phyloP scores from a whole-genome alignment of 1,284 basidiomycete species.

The Tranzscheliella williamsii region DNA sequence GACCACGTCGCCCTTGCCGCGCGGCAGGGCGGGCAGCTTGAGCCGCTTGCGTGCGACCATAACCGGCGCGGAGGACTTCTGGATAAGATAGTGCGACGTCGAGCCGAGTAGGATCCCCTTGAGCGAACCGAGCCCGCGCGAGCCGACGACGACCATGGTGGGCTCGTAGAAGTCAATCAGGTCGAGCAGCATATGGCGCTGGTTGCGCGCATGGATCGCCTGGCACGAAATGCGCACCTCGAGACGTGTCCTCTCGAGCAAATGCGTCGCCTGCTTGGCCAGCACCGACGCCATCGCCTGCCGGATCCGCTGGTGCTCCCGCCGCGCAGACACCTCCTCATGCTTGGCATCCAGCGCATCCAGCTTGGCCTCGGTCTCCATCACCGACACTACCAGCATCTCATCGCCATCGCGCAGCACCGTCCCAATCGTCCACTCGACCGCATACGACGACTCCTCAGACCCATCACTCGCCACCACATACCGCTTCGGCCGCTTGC shows the following conservation, averaged over 20 bases:
- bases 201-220: constrained; percentile 87
- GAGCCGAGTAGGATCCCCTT: constrained; percentile 96
- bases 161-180: constrained; percentile 89
- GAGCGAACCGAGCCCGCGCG: constrained; percentile 82
- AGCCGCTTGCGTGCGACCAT: constrained; percentile 67
- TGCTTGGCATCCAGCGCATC: constrained; percentile 59
- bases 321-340: constrained; percentile 73
- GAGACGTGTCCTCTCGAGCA: constrained; percentile 85
- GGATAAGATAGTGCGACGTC: constrained; percentile 94
- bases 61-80: constrained; percentile 85
- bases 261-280: constrained; percentile 80
- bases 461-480: constrained; percentile 91
- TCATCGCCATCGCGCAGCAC: constrained; percentile 88
- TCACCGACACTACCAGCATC: constrained; percentile 71
- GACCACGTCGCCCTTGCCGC: constrained; percentile 57
- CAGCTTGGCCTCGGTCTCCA: constrained; percentile 83
- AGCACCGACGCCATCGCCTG: constrained; percentile 82
- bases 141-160: constrained; percentile 91
- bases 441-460: constrained; percentile 64
- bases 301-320: constrained; percentile 87
- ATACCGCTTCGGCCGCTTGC: constrained; percentile 73
- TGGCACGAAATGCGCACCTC: constrained; percentile 87
- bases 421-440: constrained; percentile 78
- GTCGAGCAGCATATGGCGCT: constrained; percentile 84
- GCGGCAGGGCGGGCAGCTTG: constrained; percentile 52